Evolutionary conservation across 116 monocot species (phyloP).

Genomic region (Trichopus zeylanicus): DNA sequence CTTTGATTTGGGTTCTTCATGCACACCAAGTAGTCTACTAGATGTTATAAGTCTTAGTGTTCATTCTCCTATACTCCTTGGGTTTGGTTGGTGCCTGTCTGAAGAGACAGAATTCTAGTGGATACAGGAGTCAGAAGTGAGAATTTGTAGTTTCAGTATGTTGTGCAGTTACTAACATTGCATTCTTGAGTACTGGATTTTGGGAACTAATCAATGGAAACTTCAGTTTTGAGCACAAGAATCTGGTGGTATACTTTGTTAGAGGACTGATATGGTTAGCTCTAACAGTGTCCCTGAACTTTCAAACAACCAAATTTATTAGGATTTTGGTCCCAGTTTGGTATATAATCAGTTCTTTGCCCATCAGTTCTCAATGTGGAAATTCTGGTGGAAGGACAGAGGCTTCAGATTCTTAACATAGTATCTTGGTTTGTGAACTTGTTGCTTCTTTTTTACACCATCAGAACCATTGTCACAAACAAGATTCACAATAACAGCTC

Average conservation of each 20-base stretch:
- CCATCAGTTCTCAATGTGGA: conserved; percentile 27
- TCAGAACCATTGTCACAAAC: conserved; percentile 1
- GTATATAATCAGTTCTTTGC: conserved; percentile 29
- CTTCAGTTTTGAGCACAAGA: not conserved
- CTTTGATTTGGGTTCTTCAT: too few relatives aligned
- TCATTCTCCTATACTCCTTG: conserved; percentile 17
- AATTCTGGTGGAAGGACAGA: conserved; percentile 16
- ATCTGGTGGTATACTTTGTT: conserved; percentile 21
- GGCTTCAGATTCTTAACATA: conserved; percentile 22
- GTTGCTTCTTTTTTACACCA: conserved; percentile 26
- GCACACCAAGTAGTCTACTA: conserved; percentile 25
- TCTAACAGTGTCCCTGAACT: conserved; percentile 33
- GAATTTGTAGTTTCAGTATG: conserved; percentile 22
- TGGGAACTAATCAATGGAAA: not conserved
- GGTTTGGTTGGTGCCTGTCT: conserved; percentile 12
- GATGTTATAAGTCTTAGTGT: conserved; percentile 25
- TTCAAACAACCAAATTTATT: conserved; percentile 10
- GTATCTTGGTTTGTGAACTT: conserved; percentile 37
- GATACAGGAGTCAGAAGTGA: conserved; percentile 7
- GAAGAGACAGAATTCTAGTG: not conserved
- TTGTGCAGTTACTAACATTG: conserved; percentile 16
- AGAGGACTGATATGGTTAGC: conserved; percentile 29
- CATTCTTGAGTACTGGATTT: conserved; percentile 12
- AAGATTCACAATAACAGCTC: not conserved
- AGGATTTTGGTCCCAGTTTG: conserved; percentile 16